Base-by-base conservation (phyloP, 2,329 filamentous ascomycete species). In the Exophiala lecanii-corni region DNA sequence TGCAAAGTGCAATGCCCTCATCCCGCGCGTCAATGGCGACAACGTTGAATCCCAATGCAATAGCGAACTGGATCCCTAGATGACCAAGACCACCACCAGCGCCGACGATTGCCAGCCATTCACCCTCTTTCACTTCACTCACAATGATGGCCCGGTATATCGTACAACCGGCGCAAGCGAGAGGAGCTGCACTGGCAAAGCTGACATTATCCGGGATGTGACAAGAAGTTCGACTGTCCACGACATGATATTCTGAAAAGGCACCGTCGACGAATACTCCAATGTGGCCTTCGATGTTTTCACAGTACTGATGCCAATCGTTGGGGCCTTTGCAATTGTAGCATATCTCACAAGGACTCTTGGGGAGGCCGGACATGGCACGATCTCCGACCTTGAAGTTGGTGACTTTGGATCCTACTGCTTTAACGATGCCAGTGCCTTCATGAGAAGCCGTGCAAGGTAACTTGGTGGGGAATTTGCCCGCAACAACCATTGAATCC, bases 361-460 rank as follows among this genome's bases (percentile, higher is more conserved):
- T 66, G 0, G 69, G 69, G 9, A 81, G 59, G 12, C 73, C 74
- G 41, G 71, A 74, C 68, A 81, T 76, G 37, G 81, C 72, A 19
- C 75, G 63, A 49, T 78, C 72, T 37, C 76, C 76, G 2, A 60
- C 40, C n/a, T 61, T 55, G 58, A 78, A 75, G 10, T 58, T 59
- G 4, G 55, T 55, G 7, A 72, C 69, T 0, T 59, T 53, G 2
- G 41, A 36, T 2, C 76, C 76, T 3, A 70, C 47, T 1, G 69
- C 65, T 5, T 71, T 71, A 38, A 80, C 68, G 13, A 75, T 76
- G 13, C 76, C 76, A 12, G 73, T 62, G 13, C 75, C 75, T 59
- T 81, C 76, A 56, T 79, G 76, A 0, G 74, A 80, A 5, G 66
- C 74, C 6, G 69, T 79, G 43, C 68, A 65, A 0, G 78, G 77